Base-by-base conservation (phyloP, 116 monocot genomes). In the Phalaenopsis hybrid region DNA sequence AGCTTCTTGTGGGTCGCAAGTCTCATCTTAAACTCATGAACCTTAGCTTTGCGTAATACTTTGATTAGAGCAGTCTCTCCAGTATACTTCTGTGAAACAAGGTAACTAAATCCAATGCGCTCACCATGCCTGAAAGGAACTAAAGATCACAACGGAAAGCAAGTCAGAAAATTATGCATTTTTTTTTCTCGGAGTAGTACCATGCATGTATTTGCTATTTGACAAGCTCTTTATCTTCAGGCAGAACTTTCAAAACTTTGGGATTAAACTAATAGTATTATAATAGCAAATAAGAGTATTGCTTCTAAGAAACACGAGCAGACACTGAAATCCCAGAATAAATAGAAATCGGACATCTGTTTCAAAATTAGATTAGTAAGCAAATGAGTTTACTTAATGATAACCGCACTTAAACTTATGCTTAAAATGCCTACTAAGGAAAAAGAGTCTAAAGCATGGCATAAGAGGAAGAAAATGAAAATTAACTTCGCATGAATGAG, bases 71-170 rank as follows among this genome's bases (percentile, higher is more conserved):
- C 89, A 85, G 78, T 90, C 75, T 96, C 94, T 59, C 94, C 96
- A 81, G 94, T 96, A 75, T 91, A 96, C 82, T 96, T 96, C 84
- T 96, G 94, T 44, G 96, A 96, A 82, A 96, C 92, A 83, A 96
- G 94, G 79, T 96, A 96, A 82, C 96, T 96, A 81, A 96, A 96
- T 28, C 92, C 92, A 86, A 96, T 96, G 45, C 96, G 91, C 79
- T 96, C 96, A 11, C 96, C 96, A 90, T 96, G 96, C 87, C 96
- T 94, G 87, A 96, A 96, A 87, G 96, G 94, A 86, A 96, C 96
- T 96, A 83, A 83, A 85, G 78, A 81, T 59, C 75, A 87, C 43
- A 20, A 85, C 11, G 2, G 67, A 77, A 78, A 76, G 4, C 67
- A 84, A 48, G 20, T 84, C 70, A 81, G 46, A 73, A 37, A 74